These are phyloP conservation scores for Aspergillus funiculosus DNA, from an alignment of 495 filamentous ascomycete species.

Conservation along the genomic window DNA sequence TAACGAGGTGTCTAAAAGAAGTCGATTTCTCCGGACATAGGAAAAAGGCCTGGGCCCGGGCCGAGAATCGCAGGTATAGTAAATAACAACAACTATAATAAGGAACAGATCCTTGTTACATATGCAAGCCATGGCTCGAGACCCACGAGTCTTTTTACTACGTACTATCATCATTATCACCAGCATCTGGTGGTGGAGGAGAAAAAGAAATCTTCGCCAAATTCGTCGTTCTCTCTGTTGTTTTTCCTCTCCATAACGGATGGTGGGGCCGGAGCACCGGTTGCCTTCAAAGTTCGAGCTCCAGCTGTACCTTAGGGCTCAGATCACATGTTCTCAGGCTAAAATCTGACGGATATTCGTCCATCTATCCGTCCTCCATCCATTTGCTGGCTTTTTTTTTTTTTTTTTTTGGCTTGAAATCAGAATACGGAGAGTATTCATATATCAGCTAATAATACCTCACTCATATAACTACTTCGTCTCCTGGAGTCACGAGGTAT, in stretches of 20 bases:
- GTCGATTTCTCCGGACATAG: too few relatives aligned
- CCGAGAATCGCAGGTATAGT: not conserved
- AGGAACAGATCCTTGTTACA: not conserved
- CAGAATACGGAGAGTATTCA: too few relatives aligned
- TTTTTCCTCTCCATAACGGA: conserved; percentile 22
- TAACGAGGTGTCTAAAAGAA: too few relatives aligned
- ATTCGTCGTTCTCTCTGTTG: not conserved
- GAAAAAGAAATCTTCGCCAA: not conserved
- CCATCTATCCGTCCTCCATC: too few relatives aligned
- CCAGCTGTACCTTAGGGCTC: conserved; percentile 14
- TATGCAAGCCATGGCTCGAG: not conserved
- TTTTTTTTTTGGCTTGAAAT: too few relatives aligned
- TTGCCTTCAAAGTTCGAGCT: conserved; percentile 11
- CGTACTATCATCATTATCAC: too few relatives aligned
- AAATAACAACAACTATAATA: not conserved
- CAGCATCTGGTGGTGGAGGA: too few relatives aligned
- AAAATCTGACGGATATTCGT: conserved; percentile 16
- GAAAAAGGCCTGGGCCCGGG: too few relatives aligned
- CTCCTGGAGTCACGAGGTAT: too few relatives aligned
- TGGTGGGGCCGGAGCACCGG: conserved; percentile 34
- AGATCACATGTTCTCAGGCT: conserved; percentile 21
- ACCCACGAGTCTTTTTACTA: not conserved
- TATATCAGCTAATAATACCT: too few relatives aligned
- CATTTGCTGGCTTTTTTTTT: too few relatives aligned
- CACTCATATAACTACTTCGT: too few relatives aligned